Percentiles rank a stretch among this genome's conserved stretches.
Evolutionary conservation across 2,329 filamentous ascomycete genomes (phyloP).

Genomic region (Chaetothyriales sp.): DNA sequence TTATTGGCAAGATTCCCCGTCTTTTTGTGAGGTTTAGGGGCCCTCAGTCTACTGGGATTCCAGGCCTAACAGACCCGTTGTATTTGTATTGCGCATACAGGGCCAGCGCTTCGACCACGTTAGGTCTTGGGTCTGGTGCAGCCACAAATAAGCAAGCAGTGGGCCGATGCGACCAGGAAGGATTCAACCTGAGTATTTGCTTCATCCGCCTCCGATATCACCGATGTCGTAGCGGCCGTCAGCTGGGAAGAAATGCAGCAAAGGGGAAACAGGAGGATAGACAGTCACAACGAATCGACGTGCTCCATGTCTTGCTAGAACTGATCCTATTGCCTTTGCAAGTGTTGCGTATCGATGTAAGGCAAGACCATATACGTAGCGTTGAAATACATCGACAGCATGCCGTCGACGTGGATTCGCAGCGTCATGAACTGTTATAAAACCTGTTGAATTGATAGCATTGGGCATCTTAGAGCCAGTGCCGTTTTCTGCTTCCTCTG

Average conservation of each 20-base stretch:
- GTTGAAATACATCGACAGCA: slow-evolving; percentile 16
- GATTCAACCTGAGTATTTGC: slow-evolving; percentile 30
- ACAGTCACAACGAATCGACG: slow-evolving; percentile 38
- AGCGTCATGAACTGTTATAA: slow-evolving; percentile 12
- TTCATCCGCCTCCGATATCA: slow-evolving; percentile 19
- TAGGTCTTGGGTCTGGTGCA: slow-evolving; percentile 13
- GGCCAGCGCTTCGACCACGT: slow-evolving; percentile 16
- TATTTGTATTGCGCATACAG: slow-evolving; percentile 41
- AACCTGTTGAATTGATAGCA: slow-evolving; percentile 11
- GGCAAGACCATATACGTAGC: slow-evolving; percentile 12
- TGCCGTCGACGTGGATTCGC: slow-evolving; percentile 12
- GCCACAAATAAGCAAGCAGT: slow-evolving; percentile 41
- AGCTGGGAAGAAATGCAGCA: slow-evolving; percentile 23
- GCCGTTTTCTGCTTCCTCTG: slow-evolving; percentile 8
- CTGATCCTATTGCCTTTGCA: slow-evolving; percentile 34
- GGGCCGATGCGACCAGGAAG: slow-evolving; percentile 26
- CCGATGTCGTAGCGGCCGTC: slow-evolving; percentile 1
- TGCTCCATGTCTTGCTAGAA: slow-evolving; percentile 39
- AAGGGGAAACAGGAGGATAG: slow-evolving; percentile 40
- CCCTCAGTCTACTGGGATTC: too few species aligned
- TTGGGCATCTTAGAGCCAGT: slow-evolving; percentile 7
- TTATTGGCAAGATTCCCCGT: too few species aligned
- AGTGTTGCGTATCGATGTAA: slow-evolving; percentile 11
- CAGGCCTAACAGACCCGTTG: slow-evolving; percentile 33
- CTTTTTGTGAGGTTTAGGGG: too few species aligned